phyloP scores from a whole-genome alignment of 2,329 filamentous ascomycete genomes.

The Berkeleyomyces basicola region DNA sequence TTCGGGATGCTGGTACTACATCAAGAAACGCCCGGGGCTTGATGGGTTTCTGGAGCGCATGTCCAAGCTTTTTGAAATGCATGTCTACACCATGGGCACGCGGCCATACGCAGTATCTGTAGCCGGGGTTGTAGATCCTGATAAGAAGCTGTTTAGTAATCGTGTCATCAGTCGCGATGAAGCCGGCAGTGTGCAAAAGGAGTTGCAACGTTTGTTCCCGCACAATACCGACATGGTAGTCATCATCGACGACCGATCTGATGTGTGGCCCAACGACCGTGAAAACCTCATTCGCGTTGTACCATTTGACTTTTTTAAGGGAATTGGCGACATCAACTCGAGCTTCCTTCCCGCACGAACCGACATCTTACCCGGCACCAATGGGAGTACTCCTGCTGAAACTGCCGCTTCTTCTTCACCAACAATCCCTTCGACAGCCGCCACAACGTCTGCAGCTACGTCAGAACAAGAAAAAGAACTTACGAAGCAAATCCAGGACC shows the following conservation, averaged over 20 bases:
- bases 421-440: slow-evolving; percentile 29
- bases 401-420: neutral
- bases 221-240: slow-evolving; percentile 98
- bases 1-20: slow-evolving; percentile 85
- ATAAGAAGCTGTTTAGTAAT: slow-evolving; percentile 78
- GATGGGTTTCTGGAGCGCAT: slow-evolving; percentile 64
- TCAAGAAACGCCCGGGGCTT: slow-evolving; percentile 86
- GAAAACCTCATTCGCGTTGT: slow-evolving; percentile 87
- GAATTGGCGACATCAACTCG: slow-evolving; percentile 96
- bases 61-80: slow-evolving; percentile 73
- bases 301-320: slow-evolving; percentile 95
- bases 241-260: slow-evolving; percentile 91
- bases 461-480: slow-evolving; percentile 74
- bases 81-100: slow-evolving; percentile 98
- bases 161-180: slow-evolving; percentile 93
- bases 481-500: slow-evolving; percentile 74
- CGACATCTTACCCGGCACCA: slow-evolving; percentile 27
- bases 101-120: slow-evolving; percentile 89
- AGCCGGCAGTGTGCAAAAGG: slow-evolving; percentile 88
- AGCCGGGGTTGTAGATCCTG: slow-evolving; percentile 80
- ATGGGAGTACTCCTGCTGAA: neutral
- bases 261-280: slow-evolving; percentile 86
- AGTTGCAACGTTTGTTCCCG: slow-evolving; percentile 76
- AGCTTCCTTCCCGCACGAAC: slow-evolving; percentile 77
- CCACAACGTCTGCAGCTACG: neutral